Conservation (phyloP, 331 rosid species). For the Telfairia occidentalis region DNA sequence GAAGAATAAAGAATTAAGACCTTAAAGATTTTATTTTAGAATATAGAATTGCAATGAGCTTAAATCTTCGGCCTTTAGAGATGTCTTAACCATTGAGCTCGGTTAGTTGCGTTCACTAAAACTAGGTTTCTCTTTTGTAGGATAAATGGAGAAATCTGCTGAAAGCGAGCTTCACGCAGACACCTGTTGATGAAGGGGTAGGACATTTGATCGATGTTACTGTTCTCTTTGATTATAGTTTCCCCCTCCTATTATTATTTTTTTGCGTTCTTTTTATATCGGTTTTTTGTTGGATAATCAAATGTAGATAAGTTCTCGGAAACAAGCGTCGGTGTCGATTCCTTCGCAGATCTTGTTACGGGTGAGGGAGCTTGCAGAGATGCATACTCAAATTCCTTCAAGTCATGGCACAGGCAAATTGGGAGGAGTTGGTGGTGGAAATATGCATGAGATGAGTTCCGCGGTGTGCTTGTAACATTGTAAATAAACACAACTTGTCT, state of each 20-base stretch:
- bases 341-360: conserved; percentile 57
- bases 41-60: too few species aligned
- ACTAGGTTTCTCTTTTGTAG: conserved; percentile 27
- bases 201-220: conserved; percentile 5
- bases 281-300: not conserved
- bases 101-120: not conserved
- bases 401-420: conserved; percentile 42
- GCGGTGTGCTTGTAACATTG: conserved; percentile 61
- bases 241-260: too few species aligned
- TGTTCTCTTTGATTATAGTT: not conserved
- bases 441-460: conserved; percentile 28
- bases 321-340: conserved; percentile 62
- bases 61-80: too few species aligned
- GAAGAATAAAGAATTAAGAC: not conserved
- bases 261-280: too few species aligned
- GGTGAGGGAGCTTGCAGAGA: conserved; percentile 84
- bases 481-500: conserved; percentile 32
- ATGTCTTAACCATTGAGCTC: not conserved
- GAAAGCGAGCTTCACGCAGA: conserved; percentile 66
- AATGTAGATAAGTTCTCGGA: conserved; percentile 56
- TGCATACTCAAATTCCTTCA: conserved; percentile 65
- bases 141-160: conserved; percentile 99
- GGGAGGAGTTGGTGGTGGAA: conserved; percentile 24
- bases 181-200: conserved; percentile 81
- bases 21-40: not conserved